phyloP scores from a whole-genome alignment of 805 yeast species.

The Candida stauntonica region DNA sequence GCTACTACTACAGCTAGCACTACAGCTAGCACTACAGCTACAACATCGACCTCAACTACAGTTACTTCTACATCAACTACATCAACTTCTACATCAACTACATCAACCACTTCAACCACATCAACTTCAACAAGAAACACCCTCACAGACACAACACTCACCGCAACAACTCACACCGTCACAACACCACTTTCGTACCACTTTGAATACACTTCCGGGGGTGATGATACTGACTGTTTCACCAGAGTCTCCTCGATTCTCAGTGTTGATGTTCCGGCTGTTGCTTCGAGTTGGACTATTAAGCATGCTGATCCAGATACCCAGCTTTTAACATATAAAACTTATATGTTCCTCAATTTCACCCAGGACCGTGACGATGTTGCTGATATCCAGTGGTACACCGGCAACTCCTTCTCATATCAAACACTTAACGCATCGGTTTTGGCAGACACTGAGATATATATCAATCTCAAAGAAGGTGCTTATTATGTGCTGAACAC shows the following conservation, averaged over 20 bases:
- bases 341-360: conserved; percentile 16
- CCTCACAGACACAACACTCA: conserved; percentile 2
- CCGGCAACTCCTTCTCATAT: conserved; percentile 7
- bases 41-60: conserved; percentile 1
- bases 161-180: conserved; percentile 12
- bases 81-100: conserved; percentile 6
- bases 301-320: conserved; percentile 1
- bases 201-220: conserved; percentile 8
- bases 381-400: conserved; percentile 15
- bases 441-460: conserved; percentile 8
- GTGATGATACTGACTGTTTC: conserved; percentile 10
- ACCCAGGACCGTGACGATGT: conserved; percentile 16
- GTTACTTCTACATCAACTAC: conserved; percentile 5
- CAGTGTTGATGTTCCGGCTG: conserved; percentile 3
- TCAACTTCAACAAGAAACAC: conserved; percentile 2
- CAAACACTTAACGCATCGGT: neutral
- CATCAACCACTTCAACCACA: conserved; percentile 11
- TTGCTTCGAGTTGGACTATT: conserved; percentile 10
- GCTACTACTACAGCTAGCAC: conserved; percentile 3
- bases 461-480: conserved; percentile 20
- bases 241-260: conserved; percentile 6
- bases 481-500: conserved; percentile 6
- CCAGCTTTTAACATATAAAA: conserved; percentile 2
- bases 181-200: conserved; percentile 11
- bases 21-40: conserved; percentile 5